Conservation (phyloP, 2,329 filamentous ascomycete genomes). For the Rhexocercosporidium sp. region DNA sequence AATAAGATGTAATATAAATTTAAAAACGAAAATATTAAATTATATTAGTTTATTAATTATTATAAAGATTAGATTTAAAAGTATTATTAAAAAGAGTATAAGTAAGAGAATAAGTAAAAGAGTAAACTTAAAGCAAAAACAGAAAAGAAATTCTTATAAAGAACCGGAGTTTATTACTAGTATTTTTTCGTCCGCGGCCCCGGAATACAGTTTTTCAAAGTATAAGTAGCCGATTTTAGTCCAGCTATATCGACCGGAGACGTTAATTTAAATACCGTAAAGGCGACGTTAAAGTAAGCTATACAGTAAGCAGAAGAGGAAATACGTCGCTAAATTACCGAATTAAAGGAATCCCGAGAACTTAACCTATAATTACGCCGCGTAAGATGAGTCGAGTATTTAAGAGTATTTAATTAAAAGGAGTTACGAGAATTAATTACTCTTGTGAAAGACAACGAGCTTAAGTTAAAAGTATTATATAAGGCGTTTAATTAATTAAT, state of each 20-base stretch:
- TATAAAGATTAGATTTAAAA: too few relatives aligned
- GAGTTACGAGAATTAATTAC: slow-evolving; percentile 15
- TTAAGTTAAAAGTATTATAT: neutral
- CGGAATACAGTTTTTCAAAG: neutral
- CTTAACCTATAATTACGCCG: neutral
- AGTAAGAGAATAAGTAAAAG: too few relatives aligned
- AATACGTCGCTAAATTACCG: neutral
- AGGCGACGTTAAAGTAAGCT: neutral
- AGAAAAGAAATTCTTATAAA: neutral
- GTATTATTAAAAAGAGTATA: too few relatives aligned
- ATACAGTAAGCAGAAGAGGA: neutral
- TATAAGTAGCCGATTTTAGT: neutral
- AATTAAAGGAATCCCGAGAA: neutral
- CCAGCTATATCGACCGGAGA: neutral
- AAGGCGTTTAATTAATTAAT: slow-evolving; percentile 1
- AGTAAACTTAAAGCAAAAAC: neutral
- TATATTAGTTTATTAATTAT: too few relatives aligned
- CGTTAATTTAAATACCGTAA: too few relatives aligned
- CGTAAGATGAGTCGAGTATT: neutral
- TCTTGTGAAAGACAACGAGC: neutral
- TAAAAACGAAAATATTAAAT: too few relatives aligned
- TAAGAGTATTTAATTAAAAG: neutral
- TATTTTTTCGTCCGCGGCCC: neutral
- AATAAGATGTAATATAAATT: too few relatives aligned
- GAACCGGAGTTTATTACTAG: neutral